Base-by-base conservation (phyloP, 192 early-diverging fungal species). In the Coemansia sp. region DNA sequence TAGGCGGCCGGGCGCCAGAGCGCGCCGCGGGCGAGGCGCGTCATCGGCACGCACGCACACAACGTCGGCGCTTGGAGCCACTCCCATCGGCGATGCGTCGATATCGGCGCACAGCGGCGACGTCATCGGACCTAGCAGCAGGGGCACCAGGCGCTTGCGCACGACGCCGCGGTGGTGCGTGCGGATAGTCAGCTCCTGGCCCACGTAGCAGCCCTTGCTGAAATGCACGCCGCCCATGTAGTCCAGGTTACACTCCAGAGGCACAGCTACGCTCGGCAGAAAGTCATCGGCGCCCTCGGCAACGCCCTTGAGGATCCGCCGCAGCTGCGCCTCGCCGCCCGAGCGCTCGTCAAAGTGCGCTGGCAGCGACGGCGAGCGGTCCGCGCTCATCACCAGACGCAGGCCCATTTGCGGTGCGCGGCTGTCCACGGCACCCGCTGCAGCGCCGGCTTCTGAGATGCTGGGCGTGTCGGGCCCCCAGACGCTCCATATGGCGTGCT, bases 141-240 rank as follows among this genome's bases (percentile, higher is more conserved):
- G 86, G 4, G 94, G 95, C 31, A 97, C 86, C 7, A 99, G 83
- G 47, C 96, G 87, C 84, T 98, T 98, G 45, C 96, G 88, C 42
- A 91, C 93, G 6, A 95, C 92, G 15, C 97, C 97, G 27, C 90
- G 94, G 70, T 98, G 94, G 64, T 98, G 90, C 11, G 96, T 99
- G 47, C 97, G 86, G 74, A 97, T 96, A 1, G 97, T 99, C 69
- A 99, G 89, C 75, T 98, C 97, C 74, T 99, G 97, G 14, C 97
- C 97, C 29, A 98, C 88, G 66, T 99, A 99, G 79, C 97, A 99
- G 2, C 97, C 97, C 83, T 99, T 99, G 60, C 86, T 82, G 82
- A 97, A 99, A 76, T 98, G 94, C 58, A 99, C 94, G 65, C 96
- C 96, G 51, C 85, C 76, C 89, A 99, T 93, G 60, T 89, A 89